Percentiles rank a stretch among this genome's conserved stretches.
Conservation (phyloP, 768 basidiomycete species). For the Suillus discolor region DNA sequence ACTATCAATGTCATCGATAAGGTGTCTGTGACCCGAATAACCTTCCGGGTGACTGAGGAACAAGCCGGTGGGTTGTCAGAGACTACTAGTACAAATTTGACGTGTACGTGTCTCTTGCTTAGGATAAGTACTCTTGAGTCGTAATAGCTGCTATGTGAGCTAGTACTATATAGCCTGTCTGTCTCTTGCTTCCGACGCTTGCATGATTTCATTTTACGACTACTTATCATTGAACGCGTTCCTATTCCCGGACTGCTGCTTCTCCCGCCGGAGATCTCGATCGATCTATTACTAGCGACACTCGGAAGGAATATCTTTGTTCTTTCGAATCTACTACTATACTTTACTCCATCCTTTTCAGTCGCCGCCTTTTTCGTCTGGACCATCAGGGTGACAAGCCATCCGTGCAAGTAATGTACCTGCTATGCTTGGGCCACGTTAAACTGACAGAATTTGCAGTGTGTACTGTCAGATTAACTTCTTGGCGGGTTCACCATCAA, state of each 20-base stretch:
- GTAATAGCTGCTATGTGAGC: neutral
- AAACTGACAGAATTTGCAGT: neutral
- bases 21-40: neutral
- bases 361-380: neutral
- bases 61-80: no score
- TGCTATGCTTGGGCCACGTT: neutral
- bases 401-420: neutral
- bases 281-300: conserved; percentile 17
- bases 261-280: conserved; percentile 14
- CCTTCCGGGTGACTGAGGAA: no score
- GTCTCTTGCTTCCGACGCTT: no score
- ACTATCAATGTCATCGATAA: neutral
- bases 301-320: conserved; percentile 5
- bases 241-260: conserved; percentile 20
- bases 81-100: neutral
- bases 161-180: neutral
- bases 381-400: neutral
- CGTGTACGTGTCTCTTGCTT: neutral
- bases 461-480: conserved; percentile 1
- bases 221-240: neutral
- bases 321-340: neutral
- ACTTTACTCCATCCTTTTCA: neutral
- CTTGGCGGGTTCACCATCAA: neutral
- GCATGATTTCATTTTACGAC: conserved; percentile 2
- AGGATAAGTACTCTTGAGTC: neutral